Percentiles rank a stretch among this genome's conserved stretches.
phyloP scores from a whole-genome alignment of 192 early-diverging fungal species.

The Backusella luteola region DNA sequence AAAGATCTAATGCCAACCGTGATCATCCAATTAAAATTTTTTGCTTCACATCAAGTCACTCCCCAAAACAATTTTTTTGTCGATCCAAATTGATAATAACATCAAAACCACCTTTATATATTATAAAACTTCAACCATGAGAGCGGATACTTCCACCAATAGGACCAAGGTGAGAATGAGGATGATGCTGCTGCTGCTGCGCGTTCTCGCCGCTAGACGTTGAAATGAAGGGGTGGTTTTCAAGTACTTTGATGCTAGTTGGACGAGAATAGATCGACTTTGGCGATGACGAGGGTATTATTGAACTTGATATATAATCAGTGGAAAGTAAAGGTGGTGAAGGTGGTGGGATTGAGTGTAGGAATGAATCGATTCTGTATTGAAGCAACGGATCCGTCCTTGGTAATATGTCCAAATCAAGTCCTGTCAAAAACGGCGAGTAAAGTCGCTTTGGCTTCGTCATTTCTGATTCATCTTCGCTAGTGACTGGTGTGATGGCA shows the following conservation, averaged over 20 bases:
- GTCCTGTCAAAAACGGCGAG: conserved; percentile 17
- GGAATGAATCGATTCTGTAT: conserved; percentile 8
- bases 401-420: conserved; percentile 21
- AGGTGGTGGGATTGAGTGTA: background rate
- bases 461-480: conserved; percentile 16
- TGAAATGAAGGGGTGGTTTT: conserved; percentile 13
- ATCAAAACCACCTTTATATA: background rate
- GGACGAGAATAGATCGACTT: background rate
- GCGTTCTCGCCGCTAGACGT: background rate
- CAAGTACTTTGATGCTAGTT: conserved; percentile 5
- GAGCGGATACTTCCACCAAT: background rate
- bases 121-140: background rate
- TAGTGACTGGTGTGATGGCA: conserved; percentile 12
- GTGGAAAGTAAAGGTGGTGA: background rate
- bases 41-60: background rate
- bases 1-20: background rate
- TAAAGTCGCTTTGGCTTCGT: background rate
- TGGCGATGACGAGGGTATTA: background rate
- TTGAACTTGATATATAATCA: conserved; percentile 6
- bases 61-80: background rate
- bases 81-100: background rate
- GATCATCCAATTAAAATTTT: background rate
- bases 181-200: background rate
- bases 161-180: background rate
- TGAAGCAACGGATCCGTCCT: background rate